Percentiles rank a stretch among this genome's conserved stretches.
Evolutionary conservation across 495 filamentous ascomycete genomes (phyloP).

Genomic region (Barbatosphaeria neglecta): DNA sequence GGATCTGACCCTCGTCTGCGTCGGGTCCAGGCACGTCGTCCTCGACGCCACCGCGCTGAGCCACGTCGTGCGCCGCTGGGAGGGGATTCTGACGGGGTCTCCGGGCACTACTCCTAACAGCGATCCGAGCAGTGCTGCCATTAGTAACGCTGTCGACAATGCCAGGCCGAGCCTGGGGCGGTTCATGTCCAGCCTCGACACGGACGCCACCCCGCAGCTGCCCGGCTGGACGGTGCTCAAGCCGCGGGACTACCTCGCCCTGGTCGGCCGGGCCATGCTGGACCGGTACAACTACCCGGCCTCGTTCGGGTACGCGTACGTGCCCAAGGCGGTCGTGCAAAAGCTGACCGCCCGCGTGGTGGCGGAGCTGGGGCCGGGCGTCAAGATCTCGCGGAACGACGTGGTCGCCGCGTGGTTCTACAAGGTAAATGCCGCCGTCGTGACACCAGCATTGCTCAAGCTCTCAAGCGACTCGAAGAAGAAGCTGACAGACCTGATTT

Average conservation of each 20-base stretch:
- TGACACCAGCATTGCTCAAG: background rate
- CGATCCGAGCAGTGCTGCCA: background rate
- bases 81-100: background rate
- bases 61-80: background rate
- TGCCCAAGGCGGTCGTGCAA: background rate
- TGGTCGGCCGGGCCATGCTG: background rate
- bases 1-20: background rate
- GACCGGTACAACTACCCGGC: background rate
- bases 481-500: background rate
- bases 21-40: background rate
- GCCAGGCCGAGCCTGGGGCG: background rate
- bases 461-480: background rate
- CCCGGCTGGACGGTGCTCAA: background rate
- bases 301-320: background rate
- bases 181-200: background rate
- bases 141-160: background rate
- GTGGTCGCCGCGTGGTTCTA: background rate
- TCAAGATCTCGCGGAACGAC: background rate
- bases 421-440: background rate
- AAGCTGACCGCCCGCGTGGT: background rate
- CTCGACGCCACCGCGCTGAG: background rate
- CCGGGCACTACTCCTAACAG: too few species aligned
- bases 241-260: background rate
- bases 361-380: background rate
- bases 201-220: background rate